phyloP scores from a whole-genome alignment of 768 basidiomycete genomes.

The Filobasidium floriforme region DNA sequence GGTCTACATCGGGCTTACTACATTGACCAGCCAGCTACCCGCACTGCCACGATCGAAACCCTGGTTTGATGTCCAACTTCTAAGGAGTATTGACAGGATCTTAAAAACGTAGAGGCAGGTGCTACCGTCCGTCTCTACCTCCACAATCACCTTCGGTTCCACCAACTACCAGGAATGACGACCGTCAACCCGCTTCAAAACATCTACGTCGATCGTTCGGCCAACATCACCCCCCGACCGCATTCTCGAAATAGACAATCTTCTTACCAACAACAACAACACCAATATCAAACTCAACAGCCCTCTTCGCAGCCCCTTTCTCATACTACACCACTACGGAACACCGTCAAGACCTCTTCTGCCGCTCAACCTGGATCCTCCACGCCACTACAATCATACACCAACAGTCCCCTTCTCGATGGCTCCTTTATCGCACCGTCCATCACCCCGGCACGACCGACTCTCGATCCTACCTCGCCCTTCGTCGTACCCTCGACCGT shows the following conservation, averaged over 20 bases:
- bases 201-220: conserved; percentile 1
- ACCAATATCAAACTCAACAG: neutral
- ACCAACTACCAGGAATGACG: no score
- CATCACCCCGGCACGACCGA: conserved; percentile 17
- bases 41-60: no score
- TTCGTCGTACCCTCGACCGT: conserved; percentile 24
- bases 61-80: no score
- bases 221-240: neutral
- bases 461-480: conserved; percentile 29
- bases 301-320: neutral
- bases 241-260: neutral
- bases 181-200: neutral
- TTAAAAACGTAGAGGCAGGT: no score
- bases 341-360: neutral
- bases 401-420: neutral
- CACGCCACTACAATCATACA: neutral
- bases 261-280: neutral
- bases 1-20: no score
- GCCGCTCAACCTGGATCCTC: neutral
- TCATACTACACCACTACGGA: neutral
- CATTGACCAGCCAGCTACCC: no score
- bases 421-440: neutral
- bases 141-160: no score
- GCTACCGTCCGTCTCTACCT: no score
- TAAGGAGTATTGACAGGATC: no score